Base-by-base conservation (phyloP, 2,329 filamentous ascomycete species). In the Sclerotinia nivalis region DNA sequence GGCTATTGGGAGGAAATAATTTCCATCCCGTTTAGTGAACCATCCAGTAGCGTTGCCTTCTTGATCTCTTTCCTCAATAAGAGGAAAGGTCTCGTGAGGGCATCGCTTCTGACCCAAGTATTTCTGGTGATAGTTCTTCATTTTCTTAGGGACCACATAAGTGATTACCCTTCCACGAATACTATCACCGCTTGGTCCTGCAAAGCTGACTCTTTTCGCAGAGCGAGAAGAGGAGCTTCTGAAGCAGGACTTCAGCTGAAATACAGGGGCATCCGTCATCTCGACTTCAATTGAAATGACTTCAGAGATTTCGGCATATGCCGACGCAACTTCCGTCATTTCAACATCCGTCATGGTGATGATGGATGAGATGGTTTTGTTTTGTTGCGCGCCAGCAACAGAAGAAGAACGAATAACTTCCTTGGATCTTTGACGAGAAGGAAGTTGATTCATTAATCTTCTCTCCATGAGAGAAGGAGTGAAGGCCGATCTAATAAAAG, bases 311-410 rank as follows among this genome's bases (percentile, higher is more conserved):
- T 52, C 47, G 61, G 61, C 61, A 65, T 22, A 54, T 65, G 8
- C 61, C 61, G 47, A 52, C 61, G 61, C 47, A 52, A 40, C 61
- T n/a, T 64, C 47, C 15, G n/a, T 52, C 49, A 50, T 40, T 28
- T 28, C 61, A 52, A 52, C 40, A 40, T 40, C 47, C 13, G 18
- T 13, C 61, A 49, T 37, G n/a, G n/a, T 50, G 34, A 52, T 18
- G 61, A 1, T 20, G 40, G 37, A 62, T 65, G 40, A 25, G 56
- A 40, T 68, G 56, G 45, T 43, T 28, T 43, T 22, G 8, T 43
- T 59, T 50, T 50, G 65, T 60, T 59, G 65, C 65, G 52, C 54
- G 65, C 65, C 65, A 67, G 58, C 58, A 47, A 69, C 58, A 54
- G 47, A 69, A 64, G 60, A 25, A 20, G n/a, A 65, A 52, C 2